Base-by-base conservation (phyloP, 2,329 filamentous ascomycete genomes). In the Diplodia intermedia region DNA sequence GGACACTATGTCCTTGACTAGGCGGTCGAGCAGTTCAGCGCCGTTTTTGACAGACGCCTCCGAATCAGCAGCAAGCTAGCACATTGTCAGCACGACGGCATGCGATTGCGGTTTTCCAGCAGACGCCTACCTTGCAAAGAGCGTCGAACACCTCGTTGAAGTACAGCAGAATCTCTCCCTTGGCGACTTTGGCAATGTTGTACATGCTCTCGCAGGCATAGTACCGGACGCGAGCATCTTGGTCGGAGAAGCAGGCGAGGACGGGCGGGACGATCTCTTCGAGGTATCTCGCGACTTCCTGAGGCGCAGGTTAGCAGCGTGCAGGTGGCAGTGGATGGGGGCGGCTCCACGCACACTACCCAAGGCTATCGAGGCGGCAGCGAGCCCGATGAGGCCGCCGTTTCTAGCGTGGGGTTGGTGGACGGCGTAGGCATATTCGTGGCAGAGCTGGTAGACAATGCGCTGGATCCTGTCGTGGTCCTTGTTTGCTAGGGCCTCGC, bases 191-290 rank as follows among this genome's bases (percentile, higher is more conserved):
- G 76, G 95, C 94, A 77, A 99, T 99, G 80, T 99, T 99, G 82
- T 99, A 99, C 95, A 99, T 99, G 79, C 94, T 96, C 83, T 99
- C 95, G 81, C 95, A 99, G 29, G 95, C 95, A 81, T 99, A 99
- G 80, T 99, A 99, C 71, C 95, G 88, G 38, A 98, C 95, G 69
- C 95, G 88, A 33, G 95, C 94, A 90, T 99, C 95, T 83, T 98
- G 95, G 74, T 99, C 96, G 68, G 92, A 92, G 80, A 99, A 99
- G 83, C 96, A 99, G 65, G 95, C 95, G 55, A 99, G 86, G 5
- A 99, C 95, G 3, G 96, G 96, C 55, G 94, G 94, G 0, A 99
- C 94, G 73, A 99, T 98, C 74, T 94, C 90, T 76, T 93, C 90
- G 62, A 99, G 86, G 78, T 98, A 97, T 70, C 90, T 90, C 38